Percentiles rank a stretch among this genome's conserved stretches.
phyloP scores from a whole-genome alignment of 495 filamentous ascomycete species.

The Xylaria castorea region DNA sequence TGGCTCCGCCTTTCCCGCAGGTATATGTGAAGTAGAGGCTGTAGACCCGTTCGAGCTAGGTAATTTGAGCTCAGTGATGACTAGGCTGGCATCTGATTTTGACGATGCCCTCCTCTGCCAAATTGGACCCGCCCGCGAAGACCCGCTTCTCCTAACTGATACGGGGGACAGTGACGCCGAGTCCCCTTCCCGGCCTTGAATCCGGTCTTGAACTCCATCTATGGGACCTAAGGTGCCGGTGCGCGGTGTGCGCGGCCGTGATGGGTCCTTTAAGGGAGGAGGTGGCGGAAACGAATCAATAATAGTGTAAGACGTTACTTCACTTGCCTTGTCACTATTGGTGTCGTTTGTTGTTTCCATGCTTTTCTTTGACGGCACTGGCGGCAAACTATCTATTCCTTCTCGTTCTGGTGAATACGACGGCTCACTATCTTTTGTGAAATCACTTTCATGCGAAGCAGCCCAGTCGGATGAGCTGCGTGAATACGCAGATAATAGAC shows the following conservation, averaged over 20 bases:
- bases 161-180: conserved; percentile 24
- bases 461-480: conserved; percentile 47
- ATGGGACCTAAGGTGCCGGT: not conserved
- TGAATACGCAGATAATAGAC: conserved; percentile 55
- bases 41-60: conserved; percentile 54
- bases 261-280: conserved; percentile 46
- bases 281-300: conserved; percentile 44
- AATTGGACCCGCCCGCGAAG: conserved; percentile 46
- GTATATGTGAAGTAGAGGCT: conserved; percentile 37
- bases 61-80: conserved; percentile 53
- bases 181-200: conserved; percentile 3
- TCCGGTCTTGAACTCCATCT: not conserved
- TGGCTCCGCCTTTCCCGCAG: conserved; percentile 26
- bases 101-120: conserved; percentile 54
- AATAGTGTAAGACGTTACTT: conserved; percentile 27
- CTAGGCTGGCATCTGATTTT: conserved; percentile 48
- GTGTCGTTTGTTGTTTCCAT: conserved; percentile 20
- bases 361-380: conserved; percentile 30
- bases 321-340: conserved; percentile 25
- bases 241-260: conserved; percentile 33
- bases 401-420: conserved; percentile 43
- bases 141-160: conserved; percentile 29
- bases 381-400: conserved; percentile 30
- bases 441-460: conserved; percentile 43
- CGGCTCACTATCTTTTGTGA: conserved; percentile 44